A percentile compares a stretch with the other conserved stretches of the same genome.
phyloP scores from a whole-genome alignment of 768 basidiomycete species.

The Russula brevipes region DNA sequence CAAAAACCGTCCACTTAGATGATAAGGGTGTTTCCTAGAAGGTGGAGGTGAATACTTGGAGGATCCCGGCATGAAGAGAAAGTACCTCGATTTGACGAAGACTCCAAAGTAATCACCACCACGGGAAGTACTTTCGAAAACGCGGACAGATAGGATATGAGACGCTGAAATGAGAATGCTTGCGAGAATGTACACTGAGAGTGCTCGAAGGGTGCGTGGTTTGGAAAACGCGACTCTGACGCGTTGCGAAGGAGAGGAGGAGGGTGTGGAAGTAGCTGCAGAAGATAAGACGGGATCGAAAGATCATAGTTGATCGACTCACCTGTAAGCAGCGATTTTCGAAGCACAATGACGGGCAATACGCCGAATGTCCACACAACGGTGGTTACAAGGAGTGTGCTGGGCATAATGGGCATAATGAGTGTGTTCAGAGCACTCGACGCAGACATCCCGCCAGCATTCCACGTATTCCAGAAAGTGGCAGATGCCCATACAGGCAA shows the following conservation, averaged over 20 bases:
- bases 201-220: conserved; percentile 41
- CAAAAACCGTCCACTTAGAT: conserved; percentile 63
- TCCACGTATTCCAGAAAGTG: conserved; percentile 42
- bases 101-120: conserved; percentile 40
- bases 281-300: conserved; percentile 4
- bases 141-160: conserved; percentile 39
- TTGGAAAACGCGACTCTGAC: conserved; percentile 45
- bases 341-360: conserved; percentile 51
- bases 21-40: conserved; percentile 64
- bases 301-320: conserved; percentile 28
- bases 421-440: conserved; percentile 37
- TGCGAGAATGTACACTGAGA: conserved; percentile 45
- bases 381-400: conserved; percentile 39
- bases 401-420: conserved; percentile 36
- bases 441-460: conserved; percentile 34
- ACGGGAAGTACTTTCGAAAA: conserved; percentile 32
- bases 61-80: neutral
- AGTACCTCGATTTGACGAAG: conserved; percentile 65
- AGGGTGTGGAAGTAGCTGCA: conserved; percentile 43
- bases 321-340: conserved; percentile 60
- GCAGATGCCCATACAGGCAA: conserved; percentile 43
- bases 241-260: conserved; percentile 49
- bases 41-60: neutral
- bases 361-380: conserved; percentile 49
- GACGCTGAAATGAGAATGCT: conserved; percentile 41